Evolutionary conservation across 2,329 filamentous ascomycete genomes (phyloP).

Genomic region (Colletotrichum higginsianum): DNA sequence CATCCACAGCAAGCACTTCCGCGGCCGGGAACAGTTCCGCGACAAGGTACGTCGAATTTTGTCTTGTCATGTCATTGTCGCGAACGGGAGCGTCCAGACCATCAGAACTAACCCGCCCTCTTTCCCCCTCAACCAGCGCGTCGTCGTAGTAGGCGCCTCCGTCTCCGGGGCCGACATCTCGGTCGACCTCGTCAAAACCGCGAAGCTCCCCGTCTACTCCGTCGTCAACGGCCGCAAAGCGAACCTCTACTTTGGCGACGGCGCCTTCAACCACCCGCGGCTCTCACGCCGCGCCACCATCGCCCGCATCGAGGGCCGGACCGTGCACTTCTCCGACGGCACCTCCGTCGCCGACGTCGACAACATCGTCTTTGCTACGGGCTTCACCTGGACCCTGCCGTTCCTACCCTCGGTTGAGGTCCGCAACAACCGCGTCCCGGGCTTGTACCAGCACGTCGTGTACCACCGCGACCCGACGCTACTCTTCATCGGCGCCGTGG

Average conservation of each 20-base stretch:
- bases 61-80: too few relatives aligned
- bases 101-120: neutral
- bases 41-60: slow-evolving; percentile 57
- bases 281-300: slow-evolving; percentile 65
- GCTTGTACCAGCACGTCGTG: slow-evolving; percentile 72
- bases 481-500: slow-evolving; percentile 71
- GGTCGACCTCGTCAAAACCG: slow-evolving; percentile 64
- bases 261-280: slow-evolving; percentile 72
- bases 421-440: slow-evolving; percentile 69
- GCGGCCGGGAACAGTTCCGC: slow-evolving; percentile 60
- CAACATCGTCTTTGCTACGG: slow-evolving; percentile 76
- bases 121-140: slow-evolving; percentile 56
- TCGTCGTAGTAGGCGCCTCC: slow-evolving; percentile 75
- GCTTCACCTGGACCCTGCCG: slow-evolving; percentile 75
- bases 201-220: slow-evolving; percentile 64
- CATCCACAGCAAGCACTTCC: slow-evolving; percentile 69
- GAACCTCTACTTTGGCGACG: slow-evolving; percentile 71
- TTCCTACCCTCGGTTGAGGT: slow-evolving; percentile 69
- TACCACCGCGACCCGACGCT: slow-evolving; percentile 68
- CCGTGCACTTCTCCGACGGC: slow-evolving; percentile 71
- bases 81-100: neutral
- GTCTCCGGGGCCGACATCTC: slow-evolving; percentile 76
- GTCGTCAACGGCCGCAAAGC: slow-evolving; percentile 63
- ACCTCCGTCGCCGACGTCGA: slow-evolving; percentile 68
- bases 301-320: slow-evolving; percentile 59